These are phyloP conservation scores for Diplodia intermedia DNA, from an alignment of 2,329 filamentous ascomycete genomes.

Conservation along the genomic window DNA sequence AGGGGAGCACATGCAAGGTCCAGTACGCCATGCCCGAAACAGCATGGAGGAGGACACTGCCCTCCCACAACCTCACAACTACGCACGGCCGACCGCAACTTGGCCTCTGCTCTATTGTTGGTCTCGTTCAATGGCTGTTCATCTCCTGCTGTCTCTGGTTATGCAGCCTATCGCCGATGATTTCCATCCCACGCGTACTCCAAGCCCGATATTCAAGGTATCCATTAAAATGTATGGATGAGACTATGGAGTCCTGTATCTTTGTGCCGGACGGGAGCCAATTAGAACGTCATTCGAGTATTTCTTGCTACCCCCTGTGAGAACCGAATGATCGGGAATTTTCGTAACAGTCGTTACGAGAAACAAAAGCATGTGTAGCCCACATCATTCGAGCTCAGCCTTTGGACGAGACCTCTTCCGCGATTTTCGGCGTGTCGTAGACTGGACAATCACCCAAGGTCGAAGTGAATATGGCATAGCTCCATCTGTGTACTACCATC, in stretches of 20 bases:
- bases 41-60: not conserved
- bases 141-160: not conserved
- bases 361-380: not conserved
- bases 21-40: not conserved
- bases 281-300: not conserved
- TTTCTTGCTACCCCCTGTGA: not conserved
- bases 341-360: not conserved
- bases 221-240: not conserved
- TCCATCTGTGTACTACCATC: not conserved
- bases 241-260: not conserved
- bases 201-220: not conserved
- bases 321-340: not conserved
- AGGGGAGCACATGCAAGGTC: conserved; percentile 10
- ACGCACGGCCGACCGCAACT: not conserved
- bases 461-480: not conserved
- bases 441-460: not conserved
- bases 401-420: not conserved
- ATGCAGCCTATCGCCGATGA: not conserved
- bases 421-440: not conserved
- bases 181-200: not conserved
- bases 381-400: no score
- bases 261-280: not conserved
- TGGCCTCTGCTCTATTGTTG: not conserved
- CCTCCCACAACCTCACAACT: conserved; percentile 1
- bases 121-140: not conserved